These are phyloP conservation scores for Aspergillus vadensis DNA, from an alignment of 2,329 filamentous ascomycete genomes.

Conservation along the genomic window DNA sequence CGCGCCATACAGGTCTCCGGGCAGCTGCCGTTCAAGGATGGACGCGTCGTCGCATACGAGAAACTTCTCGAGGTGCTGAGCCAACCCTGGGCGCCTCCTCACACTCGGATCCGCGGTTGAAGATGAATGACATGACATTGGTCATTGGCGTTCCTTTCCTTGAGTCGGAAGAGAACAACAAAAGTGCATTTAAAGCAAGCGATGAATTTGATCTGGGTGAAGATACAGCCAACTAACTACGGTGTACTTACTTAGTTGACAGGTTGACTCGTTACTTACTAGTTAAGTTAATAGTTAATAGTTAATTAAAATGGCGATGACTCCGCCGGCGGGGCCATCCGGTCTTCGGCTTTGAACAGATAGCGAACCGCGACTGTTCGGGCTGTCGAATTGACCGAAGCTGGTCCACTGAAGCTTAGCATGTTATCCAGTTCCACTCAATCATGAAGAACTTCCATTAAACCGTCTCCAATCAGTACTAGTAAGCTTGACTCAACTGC, in stretches of 20 bases:
- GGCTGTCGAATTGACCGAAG: neutral
- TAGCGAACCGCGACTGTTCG: neutral
- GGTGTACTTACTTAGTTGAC: no score
- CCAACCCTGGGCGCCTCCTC: neutral
- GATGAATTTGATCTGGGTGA: no score
- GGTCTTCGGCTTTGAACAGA: neutral
- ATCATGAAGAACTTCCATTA: no score
- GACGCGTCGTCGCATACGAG: conserved; percentile 26
- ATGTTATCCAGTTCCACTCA: neutral
- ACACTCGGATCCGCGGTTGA: neutral
- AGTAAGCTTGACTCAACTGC: neutral
- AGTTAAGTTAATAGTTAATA: no score
- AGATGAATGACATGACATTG: neutral
- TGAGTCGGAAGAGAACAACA: no score
- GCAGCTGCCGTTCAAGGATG: conserved; percentile 16
- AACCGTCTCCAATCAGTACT: no score
- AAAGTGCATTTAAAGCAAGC: no score
- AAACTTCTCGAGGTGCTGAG: conserved; percentile 17
- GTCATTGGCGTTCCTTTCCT: neutral
- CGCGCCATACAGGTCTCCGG: conserved; percentile 15
- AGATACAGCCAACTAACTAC: no score
- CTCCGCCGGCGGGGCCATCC: neutral
- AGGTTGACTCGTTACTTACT: no score
- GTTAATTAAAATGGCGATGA: no score
- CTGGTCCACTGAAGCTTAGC: neutral